Conservation (phyloP, 2,329 filamentous ascomycete genomes). For the Clarireedia homoeocarpa region DNA sequence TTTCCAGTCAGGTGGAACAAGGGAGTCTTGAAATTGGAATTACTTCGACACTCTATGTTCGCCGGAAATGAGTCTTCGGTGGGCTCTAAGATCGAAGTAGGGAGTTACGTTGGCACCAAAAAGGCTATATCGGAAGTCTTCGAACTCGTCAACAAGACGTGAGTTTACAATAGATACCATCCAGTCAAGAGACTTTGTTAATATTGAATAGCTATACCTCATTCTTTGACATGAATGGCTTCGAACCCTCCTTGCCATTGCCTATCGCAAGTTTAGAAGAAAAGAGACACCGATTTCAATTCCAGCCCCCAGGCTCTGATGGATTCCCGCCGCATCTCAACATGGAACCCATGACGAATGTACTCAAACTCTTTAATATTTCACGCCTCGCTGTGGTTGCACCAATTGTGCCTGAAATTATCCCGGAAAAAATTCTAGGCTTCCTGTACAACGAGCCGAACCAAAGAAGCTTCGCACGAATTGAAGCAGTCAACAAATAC, state of each 20-base stretch:
- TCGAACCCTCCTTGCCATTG: background rate
- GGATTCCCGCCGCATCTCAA: conserved; percentile 1
- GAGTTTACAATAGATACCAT: background rate
- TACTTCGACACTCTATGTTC: conserved; percentile 5
- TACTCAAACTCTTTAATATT: conserved; percentile 2
- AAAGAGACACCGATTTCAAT: conserved; percentile 2
- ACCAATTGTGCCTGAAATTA: conserved; percentile 2
- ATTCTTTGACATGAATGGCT: conserved; percentile 4
- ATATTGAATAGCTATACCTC: background rate
- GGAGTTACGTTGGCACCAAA: conserved; percentile 4
- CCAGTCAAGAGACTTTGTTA: background rate
- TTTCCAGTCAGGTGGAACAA: conserved; percentile 3
- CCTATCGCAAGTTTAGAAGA: background rate
- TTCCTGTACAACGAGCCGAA: conserved; percentile 5
- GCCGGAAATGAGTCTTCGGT: background rate
- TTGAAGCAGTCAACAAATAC: background rate
- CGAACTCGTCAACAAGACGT: conserved; percentile 1
- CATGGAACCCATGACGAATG: background rate
- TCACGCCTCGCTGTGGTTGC: background rate
- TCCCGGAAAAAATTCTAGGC: background rate
- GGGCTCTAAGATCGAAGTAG: background rate
- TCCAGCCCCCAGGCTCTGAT: conserved; percentile 2
- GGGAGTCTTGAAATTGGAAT: conserved; percentile 4
- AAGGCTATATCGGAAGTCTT: conserved; percentile 5
- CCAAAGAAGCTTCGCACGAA: background rate